A percentile compares a stretch with the other conserved stretches of the same genome.
These are phyloP conservation scores for Capsella bursapastoris DNA, from an alignment of 345 rosid genomes.

Conservation along the genomic window DNA sequence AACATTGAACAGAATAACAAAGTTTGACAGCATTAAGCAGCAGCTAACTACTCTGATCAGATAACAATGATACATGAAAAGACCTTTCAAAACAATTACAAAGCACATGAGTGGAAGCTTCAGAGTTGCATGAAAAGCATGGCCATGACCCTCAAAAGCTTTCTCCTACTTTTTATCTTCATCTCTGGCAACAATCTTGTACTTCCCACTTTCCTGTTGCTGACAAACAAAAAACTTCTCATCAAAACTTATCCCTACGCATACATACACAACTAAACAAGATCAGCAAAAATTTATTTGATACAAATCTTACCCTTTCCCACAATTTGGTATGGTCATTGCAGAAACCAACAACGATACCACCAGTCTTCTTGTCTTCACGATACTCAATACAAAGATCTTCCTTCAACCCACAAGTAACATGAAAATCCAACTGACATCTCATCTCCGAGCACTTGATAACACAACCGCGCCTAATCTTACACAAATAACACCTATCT, in stretches of 20 bases:
- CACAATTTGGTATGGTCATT: constrained; percentile 71
- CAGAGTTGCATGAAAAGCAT: constrained; percentile 25
- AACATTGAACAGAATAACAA: background rate
- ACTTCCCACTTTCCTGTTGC: constrained; percentile 94
- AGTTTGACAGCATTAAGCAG: background rate
- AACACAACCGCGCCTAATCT: constrained; percentile 70
- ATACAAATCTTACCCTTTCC: constrained; percentile 64
- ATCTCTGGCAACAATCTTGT: constrained; percentile 90
- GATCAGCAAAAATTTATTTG: background rate
- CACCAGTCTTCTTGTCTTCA: constrained; percentile 65
- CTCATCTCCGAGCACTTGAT: constrained; percentile 86
- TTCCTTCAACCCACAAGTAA: constrained; percentile 80
- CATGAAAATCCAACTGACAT: constrained; percentile 74
- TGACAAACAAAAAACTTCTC: constrained; percentile 38
- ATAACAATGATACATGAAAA: background rate
- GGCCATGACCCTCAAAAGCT: background rate
- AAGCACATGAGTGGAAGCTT: constrained; percentile 8
- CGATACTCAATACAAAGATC: constrained; percentile 79
- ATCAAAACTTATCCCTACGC: constrained; percentile 7
- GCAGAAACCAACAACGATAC: constrained; percentile 91
- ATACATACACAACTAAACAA: background rate
- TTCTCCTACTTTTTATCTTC: constrained; percentile 46
- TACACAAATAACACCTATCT: constrained; percentile 69
- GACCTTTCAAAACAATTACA: background rate
- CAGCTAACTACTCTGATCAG: background rate